Base-by-base conservation (phyloP, 2,329 filamentous ascomycete genomes). In the Curvularia sp. region DNA sequence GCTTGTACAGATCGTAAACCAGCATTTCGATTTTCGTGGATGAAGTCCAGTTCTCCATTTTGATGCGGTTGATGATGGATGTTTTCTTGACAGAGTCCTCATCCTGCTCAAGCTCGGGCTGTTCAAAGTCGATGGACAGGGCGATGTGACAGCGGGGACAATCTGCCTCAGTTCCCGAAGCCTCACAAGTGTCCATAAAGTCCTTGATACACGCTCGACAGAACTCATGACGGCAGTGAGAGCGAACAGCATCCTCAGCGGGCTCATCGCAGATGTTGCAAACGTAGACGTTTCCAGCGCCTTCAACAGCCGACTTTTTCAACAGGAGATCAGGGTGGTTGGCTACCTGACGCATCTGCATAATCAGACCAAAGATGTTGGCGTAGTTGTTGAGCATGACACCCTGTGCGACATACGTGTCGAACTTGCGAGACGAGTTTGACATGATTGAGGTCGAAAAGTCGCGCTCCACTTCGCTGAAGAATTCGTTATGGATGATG, bases 271-370 rank as follows among this genome's bases (percentile, higher is more conserved):
- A 99, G 68, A 99, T 95, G 77, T 91, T 91, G 79, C 94, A 98
- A 42, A 97, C 88, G 35, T 97, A 82, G 12, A 97, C 84, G 64
- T 98, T 97, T 77, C 97, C 92, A 2, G 93, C 93, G 53, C 91
- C 91, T 66, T 93, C 88, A 2, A 85, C 86, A 62, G 94, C 87
- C 0, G 64, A 74, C 79, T 95, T 97, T 81, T 94, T 96, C 61
- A 98, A 79, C 49, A 99, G 90, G 35, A 99, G 79, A 78, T 99
- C 95, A 0, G 95, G 95, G 74, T 99, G 95, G 66, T 99, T 95
- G 7, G 95, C 93, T 26, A 97, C 92, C 80, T 99, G 95, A 55
- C 95, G 90, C 94, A 99, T 98, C 77, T 97, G 93, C 92, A 98
- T 98, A 73, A 99, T 97, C 55, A 99, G 85, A 73, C 93, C 94